Conservation (phyloP, 805 yeast genomes). For the Candida argentea region DNA sequence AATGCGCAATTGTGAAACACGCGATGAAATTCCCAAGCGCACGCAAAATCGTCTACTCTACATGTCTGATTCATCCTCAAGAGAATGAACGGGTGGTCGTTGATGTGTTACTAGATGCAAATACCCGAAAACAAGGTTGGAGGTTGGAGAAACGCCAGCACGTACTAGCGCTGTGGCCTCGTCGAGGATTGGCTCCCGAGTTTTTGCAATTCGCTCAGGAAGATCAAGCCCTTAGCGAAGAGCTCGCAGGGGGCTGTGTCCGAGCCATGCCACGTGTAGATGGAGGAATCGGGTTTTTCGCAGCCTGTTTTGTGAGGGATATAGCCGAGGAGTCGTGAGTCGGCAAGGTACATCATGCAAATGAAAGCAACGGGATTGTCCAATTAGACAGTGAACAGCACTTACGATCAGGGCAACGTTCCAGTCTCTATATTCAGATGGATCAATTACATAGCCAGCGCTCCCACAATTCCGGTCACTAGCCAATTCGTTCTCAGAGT, state of each 20-base stretch:
- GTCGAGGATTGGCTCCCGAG: slow-evolving; percentile 72
- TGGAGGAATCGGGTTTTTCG: slow-evolving; percentile 99
- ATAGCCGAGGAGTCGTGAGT: no score
- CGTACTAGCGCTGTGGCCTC: slow-evolving; percentile 79
- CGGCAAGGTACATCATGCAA: no score
- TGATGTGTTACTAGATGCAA: slow-evolving; percentile 57
- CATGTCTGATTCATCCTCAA: slow-evolving; percentile 89
- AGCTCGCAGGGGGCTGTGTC: slow-evolving; percentile 75
- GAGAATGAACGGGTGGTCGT: slow-evolving; percentile 92
- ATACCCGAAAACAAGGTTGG: slow-evolving; percentile 70
- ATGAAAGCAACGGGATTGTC: no score
- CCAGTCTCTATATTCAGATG: no score
- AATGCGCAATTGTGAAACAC: slow-evolving; percentile 78
- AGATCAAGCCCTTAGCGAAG: slow-evolving; percentile 28
- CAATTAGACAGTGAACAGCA: no score
- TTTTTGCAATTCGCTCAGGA: slow-evolving; percentile 39
- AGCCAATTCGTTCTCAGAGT: no score
- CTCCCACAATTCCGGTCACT: no score
- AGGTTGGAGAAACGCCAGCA: slow-evolving; percentile 42
- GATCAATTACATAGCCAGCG: no score
- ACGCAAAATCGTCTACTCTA: slow-evolving; percentile 75
- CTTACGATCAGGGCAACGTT: no score
- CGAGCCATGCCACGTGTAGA: slow-evolving; percentile 79
- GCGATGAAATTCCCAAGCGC: slow-evolving; percentile 78
- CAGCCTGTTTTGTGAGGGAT: slow-evolving; percentile 77